Base-by-base conservation (phyloP, 73 alveolate species). In the Stentor roeselii region DNA sequence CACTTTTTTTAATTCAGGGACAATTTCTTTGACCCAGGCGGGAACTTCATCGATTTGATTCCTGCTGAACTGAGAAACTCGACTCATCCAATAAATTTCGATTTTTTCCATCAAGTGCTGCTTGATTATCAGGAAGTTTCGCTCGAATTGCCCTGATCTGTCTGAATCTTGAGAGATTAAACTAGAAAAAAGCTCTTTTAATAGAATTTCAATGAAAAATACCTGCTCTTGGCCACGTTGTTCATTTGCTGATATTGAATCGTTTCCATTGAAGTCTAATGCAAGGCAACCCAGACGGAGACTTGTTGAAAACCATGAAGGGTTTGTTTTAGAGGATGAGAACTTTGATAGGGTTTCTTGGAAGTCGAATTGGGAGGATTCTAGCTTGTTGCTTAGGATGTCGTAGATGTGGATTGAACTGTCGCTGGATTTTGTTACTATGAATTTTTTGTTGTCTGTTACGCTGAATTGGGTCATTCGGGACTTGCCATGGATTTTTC, bases 401-500 rank as follows among this genome's bases (percentile, higher is more conserved):
- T 67, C 34, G 41, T 32, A 34, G 37, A 32, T 2, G n/a, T 30
- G 41, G 11, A 2, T 2, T 21, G 37, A 11, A 1, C 41, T 27
- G n/a, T 67, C 80, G 11, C 42, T 11, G 2, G 21, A 14, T 67
- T 67, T 67, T 67, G 80, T 67, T 14, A 67, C 34, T 14, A 67
- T 67, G 1, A 21, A 67, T 67, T 67, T 67, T 67, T 67, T 67
- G 80, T 67, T 67, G 37, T 67, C 80, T 21, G 41, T 11, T 30
- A 67, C 80, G 21, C 34, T 40, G 37, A 1, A 30, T 67, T n/a
- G 21, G 42, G n/a, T 67, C 21, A 67, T 67, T 27, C 37, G 37
- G 21, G 80, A 40, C 37, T 11, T 14, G 34, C 80, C 37, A 27
- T 30, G 21, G 21, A 67, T 67, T 67, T 21, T 6, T 50, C 67